These are phyloP conservation scores for Myriosclerotinia curreyana DNA, from an alignment of 2,329 filamentous ascomycete species.

Conservation along the genomic window DNA sequence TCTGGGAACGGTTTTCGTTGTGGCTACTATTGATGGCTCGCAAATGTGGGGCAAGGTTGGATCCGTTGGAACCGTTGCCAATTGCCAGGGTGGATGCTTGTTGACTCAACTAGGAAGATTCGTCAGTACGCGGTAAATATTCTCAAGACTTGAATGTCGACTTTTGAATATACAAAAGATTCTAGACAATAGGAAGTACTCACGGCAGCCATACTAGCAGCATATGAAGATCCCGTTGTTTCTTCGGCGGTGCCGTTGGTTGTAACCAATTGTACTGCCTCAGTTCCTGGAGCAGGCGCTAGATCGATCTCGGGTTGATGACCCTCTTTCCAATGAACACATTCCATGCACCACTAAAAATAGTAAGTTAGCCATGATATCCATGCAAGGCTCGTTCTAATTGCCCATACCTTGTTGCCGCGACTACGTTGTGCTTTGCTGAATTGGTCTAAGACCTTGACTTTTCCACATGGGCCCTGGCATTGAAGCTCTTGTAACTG, in stretches of 20 bases:
- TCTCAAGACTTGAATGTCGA: neutral
- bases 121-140: neutral
- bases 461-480: constrained; percentile 44
- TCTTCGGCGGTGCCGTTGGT: neutral
- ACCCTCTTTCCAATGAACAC: constrained; percentile 32
- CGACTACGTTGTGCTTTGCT: constrained; percentile 45
- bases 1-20: constrained; percentile 14
- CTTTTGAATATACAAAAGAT: neutral
- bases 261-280: neutral
- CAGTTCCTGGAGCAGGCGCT: constrained; percentile 27
- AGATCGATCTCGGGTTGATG: constrained; percentile 26
- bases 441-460: constrained; percentile 48
- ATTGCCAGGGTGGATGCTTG: neutral
- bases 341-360: constrained; percentile 43
- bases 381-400: neutral
- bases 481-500: constrained; percentile 49
- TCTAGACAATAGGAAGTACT: neutral
- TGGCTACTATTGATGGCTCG: neutral
- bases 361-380: constrained; percentile 10
- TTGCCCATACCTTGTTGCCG: constrained; percentile 31
- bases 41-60: constrained; percentile 8
- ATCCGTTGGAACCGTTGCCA: neutral
- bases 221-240: neutral
- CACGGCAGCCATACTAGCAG: neutral
- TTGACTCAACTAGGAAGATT: neutral